A percentile compares a stretch with the other conserved stretches of the same genome.
Evolutionary conservation across 176 grass and related monocot genomes (phyloP).

Genomic region (Raddia distichophylla): DNA sequence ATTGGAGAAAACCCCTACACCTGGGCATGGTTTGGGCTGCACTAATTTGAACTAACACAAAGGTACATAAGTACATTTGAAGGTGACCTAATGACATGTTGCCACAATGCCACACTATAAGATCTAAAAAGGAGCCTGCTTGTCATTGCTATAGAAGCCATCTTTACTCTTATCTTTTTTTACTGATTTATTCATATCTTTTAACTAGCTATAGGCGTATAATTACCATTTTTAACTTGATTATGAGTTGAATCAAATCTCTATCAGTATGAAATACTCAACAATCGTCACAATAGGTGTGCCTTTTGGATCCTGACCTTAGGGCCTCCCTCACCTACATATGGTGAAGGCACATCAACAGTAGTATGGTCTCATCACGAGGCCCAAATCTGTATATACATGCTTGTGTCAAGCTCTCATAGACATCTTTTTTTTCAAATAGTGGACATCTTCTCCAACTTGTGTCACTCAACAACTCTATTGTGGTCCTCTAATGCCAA

Average conservation of each 20-base stretch:
- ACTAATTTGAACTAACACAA: not conserved
- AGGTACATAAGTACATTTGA: not conserved
- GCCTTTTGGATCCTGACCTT: not conserved
- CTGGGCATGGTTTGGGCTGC: not conserved
- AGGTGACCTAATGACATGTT: not conserved
- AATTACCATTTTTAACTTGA: not conserved
- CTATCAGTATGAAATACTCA: not conserved
- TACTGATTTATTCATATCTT: conserved; percentile 6
- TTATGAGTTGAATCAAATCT: not conserved
- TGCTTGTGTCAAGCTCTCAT: not conserved
- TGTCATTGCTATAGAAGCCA: conserved; percentile 9
- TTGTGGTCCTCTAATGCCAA: not conserved
- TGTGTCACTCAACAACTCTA: not conserved
- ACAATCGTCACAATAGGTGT: not conserved
- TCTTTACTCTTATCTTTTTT: not conserved
- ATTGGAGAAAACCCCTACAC: conserved; percentile 13
- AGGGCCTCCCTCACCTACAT: not conserved
- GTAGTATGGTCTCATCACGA: not conserved
- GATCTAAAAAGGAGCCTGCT: not conserved
- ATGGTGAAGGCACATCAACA: not conserved
- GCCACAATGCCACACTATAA: not conserved
- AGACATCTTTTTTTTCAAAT: conserved; percentile 13
- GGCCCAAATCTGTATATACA: not conserved
- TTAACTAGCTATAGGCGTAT: not conserved
- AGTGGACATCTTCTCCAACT: not conserved